phyloP scores from a whole-genome alignment of 176 grass and related monocot genomes.

The Poa annua region DNA sequence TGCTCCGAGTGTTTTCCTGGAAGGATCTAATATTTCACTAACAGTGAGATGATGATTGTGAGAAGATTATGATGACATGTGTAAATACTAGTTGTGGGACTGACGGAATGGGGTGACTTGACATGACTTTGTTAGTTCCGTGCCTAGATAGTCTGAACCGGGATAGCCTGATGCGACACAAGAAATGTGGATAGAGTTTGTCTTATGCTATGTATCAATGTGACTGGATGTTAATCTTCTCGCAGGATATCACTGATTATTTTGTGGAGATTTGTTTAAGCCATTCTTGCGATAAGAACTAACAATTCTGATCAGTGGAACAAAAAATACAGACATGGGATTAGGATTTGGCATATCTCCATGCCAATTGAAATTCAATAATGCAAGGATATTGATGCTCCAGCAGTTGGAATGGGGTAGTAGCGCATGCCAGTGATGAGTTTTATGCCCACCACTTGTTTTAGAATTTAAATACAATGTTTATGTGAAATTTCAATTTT shows the following conservation, averaged over 20 bases:
- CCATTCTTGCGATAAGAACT: not conserved
- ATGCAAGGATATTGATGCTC: not conserved
- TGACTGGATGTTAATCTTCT: not conserved
- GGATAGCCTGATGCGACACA: not conserved
- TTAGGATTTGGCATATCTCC: not conserved
- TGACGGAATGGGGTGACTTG: not conserved
- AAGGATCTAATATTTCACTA: not conserved
- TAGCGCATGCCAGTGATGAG: not conserved
- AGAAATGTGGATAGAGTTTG: not conserved
- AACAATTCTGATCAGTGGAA: not conserved
- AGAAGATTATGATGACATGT: not conserved
- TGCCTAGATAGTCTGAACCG: not conserved
- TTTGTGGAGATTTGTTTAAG: not conserved
- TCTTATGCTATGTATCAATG: not conserved
- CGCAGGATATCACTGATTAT: not conserved
- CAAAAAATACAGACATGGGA: not conserved
- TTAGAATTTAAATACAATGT: not conserved
- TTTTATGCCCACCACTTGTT: not conserved
- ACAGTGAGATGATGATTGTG: not conserved
- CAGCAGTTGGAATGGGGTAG: not conserved
- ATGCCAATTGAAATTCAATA: constrained; percentile 1
- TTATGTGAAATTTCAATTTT: not conserved
- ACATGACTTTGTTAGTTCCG: not conserved
- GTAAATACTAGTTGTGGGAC: not conserved
- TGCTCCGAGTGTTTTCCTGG: not conserved